Percentiles rank a stretch among this genome's conserved stretches.
phyloP scores from a whole-genome alignment of 2,329 filamentous ascomycete species.

The Ophiosphaerella narmari region DNA sequence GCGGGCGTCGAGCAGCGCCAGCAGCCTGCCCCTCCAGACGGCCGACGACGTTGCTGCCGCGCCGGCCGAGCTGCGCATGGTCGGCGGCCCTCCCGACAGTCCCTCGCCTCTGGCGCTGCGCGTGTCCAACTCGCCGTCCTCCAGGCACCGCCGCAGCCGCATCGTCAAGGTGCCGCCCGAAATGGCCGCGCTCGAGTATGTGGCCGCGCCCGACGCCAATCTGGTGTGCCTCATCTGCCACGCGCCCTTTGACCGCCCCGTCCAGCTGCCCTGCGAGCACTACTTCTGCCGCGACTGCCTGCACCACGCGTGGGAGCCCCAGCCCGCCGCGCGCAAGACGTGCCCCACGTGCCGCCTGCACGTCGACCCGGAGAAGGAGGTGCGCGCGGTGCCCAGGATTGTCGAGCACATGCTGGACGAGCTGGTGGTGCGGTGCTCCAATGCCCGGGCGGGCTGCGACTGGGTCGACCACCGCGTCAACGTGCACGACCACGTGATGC shows the following conservation, averaged over 20 bases:
- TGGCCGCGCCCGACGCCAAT: constrained; percentile 61
- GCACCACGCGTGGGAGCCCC: constrained; percentile 44
- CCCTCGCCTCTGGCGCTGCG: constrained; percentile 46
- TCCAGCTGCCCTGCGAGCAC: constrained; percentile 65
- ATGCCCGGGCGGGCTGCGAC: constrained; percentile 58
- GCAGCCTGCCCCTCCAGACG: constrained; percentile 25
- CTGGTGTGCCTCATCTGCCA: constrained; percentile 69
- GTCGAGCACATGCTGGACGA: constrained; percentile 66
- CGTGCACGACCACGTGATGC: constrained; percentile 63
- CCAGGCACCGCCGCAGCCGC: constrained; percentile 41
- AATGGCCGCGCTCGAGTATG: constrained; percentile 62
- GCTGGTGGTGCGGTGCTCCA: constrained; percentile 63
- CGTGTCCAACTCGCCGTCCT: constrained; percentile 45
- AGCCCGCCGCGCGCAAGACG: constrained; percentile 39
- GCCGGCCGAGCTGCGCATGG: constrained; percentile 35
- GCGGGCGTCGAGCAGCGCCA: constrained; percentile 38
- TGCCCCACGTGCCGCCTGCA: constrained; percentile 64
- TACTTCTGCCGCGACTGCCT: constrained; percentile 67
- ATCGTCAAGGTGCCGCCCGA: constrained; percentile 52
- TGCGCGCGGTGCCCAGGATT: constrained; percentile 56
- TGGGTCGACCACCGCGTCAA: constrained; percentile 60
- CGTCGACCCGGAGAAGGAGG: constrained; percentile 36
- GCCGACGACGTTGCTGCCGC: constrained; percentile 18
- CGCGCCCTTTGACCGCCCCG: constrained; percentile 63
- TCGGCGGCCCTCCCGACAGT: constrained; percentile 45